Base-by-base conservation (phyloP, 352 stramenopile species). In the Phytophthora nicotianae region DNA sequence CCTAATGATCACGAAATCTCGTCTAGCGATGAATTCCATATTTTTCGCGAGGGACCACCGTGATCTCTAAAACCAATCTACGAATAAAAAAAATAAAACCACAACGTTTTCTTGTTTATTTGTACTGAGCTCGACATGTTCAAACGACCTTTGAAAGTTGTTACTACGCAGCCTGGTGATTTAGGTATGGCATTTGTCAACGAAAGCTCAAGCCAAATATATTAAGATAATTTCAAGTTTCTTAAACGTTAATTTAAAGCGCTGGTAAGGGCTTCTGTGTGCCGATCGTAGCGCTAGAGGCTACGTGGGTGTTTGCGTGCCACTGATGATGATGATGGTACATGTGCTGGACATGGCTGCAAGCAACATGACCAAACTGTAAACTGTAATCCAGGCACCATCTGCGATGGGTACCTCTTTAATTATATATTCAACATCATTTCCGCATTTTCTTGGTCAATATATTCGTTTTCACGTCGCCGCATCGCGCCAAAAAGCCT, bases 401-500 rank as follows among this genome's bases (percentile, higher is more conserved):
- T 23, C 0, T 45, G 43, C 10, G 45, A 68, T 53, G 46, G 52
- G 45, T 42, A 68, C 52, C 60, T 68, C 26, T 17, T 16, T 10
- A 38, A 63, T 1, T 4, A 1, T 13, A 67, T 67, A 55, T n/a
- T 45, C 7, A 35, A 45, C 50, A 66, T 7, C 26, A 17, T 23
- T 37, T 47, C 5, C 10, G 26, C 46, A 67, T 47, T 20, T 24
- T 0, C 10, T 56, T 49, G 33, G 14, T 19, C 19, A 23, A 62
- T 27, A 17, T 62, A 68, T 68, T 0, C 6, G 2, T 37, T 63
- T 6, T 63, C 52, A 38, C 27, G 8, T 37, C 37, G 1, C 11
- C 33, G 26, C 49, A 17, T 47, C 17, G 50, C 50, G 58, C 32
- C 60, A 58, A 65, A 59, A 53, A 37, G 19, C 40, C 50, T 53